phyloP scores from a whole-genome alignment of 2,329 filamentous ascomycete species.

The Thermoascus crustaceus region DNA sequence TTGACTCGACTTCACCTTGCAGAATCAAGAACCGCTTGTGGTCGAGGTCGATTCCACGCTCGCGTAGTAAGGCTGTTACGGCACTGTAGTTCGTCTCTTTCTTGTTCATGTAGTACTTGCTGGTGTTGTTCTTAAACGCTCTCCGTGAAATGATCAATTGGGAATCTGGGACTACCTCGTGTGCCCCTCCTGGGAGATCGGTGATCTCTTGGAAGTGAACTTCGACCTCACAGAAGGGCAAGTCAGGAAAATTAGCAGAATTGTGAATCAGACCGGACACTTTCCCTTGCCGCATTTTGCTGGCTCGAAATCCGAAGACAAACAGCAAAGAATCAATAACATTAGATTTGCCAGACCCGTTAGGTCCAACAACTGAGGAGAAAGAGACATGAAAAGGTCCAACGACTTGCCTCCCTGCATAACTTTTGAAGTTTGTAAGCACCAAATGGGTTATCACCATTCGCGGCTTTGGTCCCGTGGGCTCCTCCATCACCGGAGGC shows the following conservation, averaged over 20 bases:
- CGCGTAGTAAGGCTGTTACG: constrained; percentile 78
- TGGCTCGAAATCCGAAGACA: constrained; percentile 97
- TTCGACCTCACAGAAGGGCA: constrained; percentile 89
- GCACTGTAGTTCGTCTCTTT: constrained; percentile 85
- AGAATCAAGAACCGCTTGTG: constrained; percentile 97
- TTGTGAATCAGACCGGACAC: constrained; percentile 97
- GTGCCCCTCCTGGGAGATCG: constrained; percentile 69
- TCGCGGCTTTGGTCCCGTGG: constrained; percentile 68
- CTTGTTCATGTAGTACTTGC: constrained; percentile 95
- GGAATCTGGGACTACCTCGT: constrained; percentile 73
- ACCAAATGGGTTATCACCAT: constrained; percentile 90
- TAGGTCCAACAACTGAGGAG: constrained; percentile 94
- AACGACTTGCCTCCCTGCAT: constrained; percentile 88
- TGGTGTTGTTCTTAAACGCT: constrained; percentile 96
- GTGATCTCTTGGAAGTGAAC: constrained; percentile 95
- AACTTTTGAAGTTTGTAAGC: constrained; percentile 97
- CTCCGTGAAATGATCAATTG: constrained; percentile 79
- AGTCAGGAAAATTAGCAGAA: constrained; percentile 73
- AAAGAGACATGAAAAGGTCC: constrained; percentile 96
- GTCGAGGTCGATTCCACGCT: constrained; percentile 86
- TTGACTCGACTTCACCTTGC: constrained; percentile 96
- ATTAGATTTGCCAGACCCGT: constrained; percentile 97
- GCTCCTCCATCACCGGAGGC: constrained; percentile 59
- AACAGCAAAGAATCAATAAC: constrained; percentile 97
- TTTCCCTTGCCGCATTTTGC: constrained; percentile 99